Base-by-base conservation (phyloP, 2,329 filamentous ascomycete species). In the Hawksworthiomyces lignivorus region DNA sequence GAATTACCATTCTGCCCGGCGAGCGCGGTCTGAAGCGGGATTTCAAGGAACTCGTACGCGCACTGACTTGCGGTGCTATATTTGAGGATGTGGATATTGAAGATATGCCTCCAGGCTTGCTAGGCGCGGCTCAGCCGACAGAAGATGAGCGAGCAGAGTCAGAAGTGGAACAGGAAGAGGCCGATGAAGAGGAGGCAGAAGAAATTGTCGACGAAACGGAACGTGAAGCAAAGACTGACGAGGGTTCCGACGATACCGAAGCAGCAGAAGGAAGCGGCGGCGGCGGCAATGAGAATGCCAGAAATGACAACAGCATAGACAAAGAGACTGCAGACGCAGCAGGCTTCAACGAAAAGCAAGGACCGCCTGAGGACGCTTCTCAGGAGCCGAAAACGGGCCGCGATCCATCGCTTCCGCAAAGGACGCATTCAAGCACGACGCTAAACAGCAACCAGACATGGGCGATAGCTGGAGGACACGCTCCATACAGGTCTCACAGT, bases 1-100 rank as follows among this genome's bases (percentile, higher is more conserved):
- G 70, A 30, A 60, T 80, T 35, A 81, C 77, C 5, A 79, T 82
- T 40, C 56, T 82, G 2, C 77, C 77, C 0, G 71, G 73, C 7
- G 75, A 81, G 31, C 60, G 60, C 7, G 67, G 68, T 0, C 63
- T 77, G 27, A 60, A 54, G 22, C 61, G 59, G 7, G 69, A 72
- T 7, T 22, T 72, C 7, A 73, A 68, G 49, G 59, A 65, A 28
- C 45, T 72, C 5, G 39, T 68, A 6, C 56, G 61, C 22, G 64
- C 54, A 8, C 12, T 75, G 2, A 69, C 68, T 0, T 62, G 58
- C 15, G 73, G 73, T 5, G 48, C 50, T 0, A 5, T 72, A 0
- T 75, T 72, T 27, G 53, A 62, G 17, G 45, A 49, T 19, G 26
- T 31, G 4, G 43, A 47, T 26, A 42, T 47, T 9, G 55, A 64